Percentiles rank a stretch among this genome's conserved stretches.
These are phyloP conservation scores for Tubosaeta sp. DNA, from an alignment of 768 basidiomycete genomes.

Conservation along the genomic window DNA sequence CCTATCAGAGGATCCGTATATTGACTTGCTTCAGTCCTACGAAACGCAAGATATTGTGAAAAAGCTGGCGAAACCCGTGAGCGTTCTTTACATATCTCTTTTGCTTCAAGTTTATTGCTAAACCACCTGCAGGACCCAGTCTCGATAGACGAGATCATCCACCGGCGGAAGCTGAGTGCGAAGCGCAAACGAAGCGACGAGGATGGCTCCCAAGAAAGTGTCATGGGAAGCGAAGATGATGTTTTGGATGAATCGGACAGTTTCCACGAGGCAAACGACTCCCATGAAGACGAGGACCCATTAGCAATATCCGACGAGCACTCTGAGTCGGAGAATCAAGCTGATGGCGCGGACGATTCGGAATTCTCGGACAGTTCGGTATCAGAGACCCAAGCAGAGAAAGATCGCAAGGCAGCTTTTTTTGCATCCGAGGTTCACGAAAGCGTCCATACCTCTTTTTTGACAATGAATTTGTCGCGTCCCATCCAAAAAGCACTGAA, in stretches of 20 bases:
- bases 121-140: constrained; percentile 55
- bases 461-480: constrained; percentile 92
- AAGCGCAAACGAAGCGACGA: constrained; percentile 59
- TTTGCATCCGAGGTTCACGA: constrained; percentile 62
- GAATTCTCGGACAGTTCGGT: constrained; percentile 61
- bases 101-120: background rate
- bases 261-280: constrained; percentile 17
- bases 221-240: constrained; percentile 21
- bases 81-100: constrained; percentile 21
- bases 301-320: constrained; percentile 31
- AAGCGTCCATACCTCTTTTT: constrained; percentile 71
- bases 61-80: constrained; percentile 58
- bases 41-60: constrained; percentile 55
- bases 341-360: constrained; percentile 32
- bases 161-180: constrained; percentile 50
- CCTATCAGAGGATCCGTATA: constrained; percentile 64
- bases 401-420: constrained; percentile 79
- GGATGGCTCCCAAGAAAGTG: constrained; percentile 35
- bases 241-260: constrained; percentile 12
- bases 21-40: constrained; percentile 45
- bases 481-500: constrained; percentile 89
- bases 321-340: constrained; percentile 26
- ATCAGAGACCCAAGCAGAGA: constrained; percentile 52
- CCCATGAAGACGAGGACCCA: constrained; percentile 29
- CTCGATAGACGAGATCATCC: constrained; percentile 90